Evolutionary conservation across 352 stramenopile species (phyloP), one percentile per base, ranked within the genome.

Genomic region (Globisporangium cylindrosporum): DNA sequence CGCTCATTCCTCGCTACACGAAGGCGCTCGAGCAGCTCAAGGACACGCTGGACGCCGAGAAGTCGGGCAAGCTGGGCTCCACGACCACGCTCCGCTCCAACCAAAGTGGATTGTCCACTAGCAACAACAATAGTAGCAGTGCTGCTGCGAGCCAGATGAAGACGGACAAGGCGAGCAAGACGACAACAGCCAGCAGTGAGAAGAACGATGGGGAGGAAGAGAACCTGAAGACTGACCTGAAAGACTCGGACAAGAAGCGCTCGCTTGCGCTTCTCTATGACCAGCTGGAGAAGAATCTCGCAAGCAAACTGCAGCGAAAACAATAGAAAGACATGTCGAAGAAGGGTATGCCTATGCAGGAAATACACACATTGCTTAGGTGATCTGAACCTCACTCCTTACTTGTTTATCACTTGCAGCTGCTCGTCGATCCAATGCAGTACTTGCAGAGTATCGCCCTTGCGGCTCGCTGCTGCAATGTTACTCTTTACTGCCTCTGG

Each of bases 41-140:
- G 70, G 74, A 86, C 55, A 92, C 81, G 60, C 79, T 95, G 10
- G 88, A 91, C 53, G 82, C 84, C 27, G 88, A 95, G 59, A 91
- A 91, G 62, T 57, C 75, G 48, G 88, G 88, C 59, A 89, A 87
- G 67, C 71, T 90, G 4, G 68, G 75, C n/a, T 69, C 79, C 7
- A 90, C 80, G 1, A 77, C 79, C 1, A 73, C 81, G 22, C 67
- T 88, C 20, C 75, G 77, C 4, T 12, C 43, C 18, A 24, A 61
- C 32, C n/a, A 57, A 46, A 62, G 10, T 20, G 36, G 24, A 1
- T 10, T 53, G 41, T n/a, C 27, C 38, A 49, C 14, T 18, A 51
- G 6, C 41, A 49, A 9, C n/a, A 49, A 20, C 3, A 51, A 9
- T 51, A 55, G 29, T 29, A 34, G 14, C 34, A 38, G 15, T n/a